A percentile compares a stretch with the other conserved stretches of the same genome.
These are phyloP conservation scores for Chenopodium berlandieri DNA, from an alignment of 148 eudicot genomes.

Conservation along the genomic window DNA sequence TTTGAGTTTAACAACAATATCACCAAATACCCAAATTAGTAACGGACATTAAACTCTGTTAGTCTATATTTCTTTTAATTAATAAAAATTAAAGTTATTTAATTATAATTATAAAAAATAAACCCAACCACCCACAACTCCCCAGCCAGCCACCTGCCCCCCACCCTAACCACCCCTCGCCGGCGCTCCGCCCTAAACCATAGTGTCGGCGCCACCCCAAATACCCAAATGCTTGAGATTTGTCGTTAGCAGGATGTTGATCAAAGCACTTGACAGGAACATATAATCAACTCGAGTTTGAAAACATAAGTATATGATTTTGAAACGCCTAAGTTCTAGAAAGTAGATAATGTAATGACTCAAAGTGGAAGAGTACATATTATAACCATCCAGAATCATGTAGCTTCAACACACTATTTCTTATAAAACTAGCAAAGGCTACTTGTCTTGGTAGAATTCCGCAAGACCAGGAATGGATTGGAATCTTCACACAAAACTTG, in stretches of 20 bases:
- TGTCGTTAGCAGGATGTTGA: too few species aligned
- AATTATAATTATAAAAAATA: too few species aligned
- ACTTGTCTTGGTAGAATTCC: background rate
- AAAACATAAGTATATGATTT: background rate
- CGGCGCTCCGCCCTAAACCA: too few species aligned
- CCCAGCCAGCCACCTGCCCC: too few species aligned
- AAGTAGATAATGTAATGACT: background rate
- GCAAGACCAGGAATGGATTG: constrained; percentile 6
- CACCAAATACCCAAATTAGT: too few species aligned
- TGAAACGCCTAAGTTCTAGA: background rate
- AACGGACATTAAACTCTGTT: too few species aligned
- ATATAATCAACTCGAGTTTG: background rate
- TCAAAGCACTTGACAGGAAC: background rate
- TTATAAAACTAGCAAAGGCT: background rate
- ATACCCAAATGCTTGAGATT: background rate
- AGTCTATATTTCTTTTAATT: too few species aligned
- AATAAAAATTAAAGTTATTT: too few species aligned
- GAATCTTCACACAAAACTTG: constrained; percentile 8
- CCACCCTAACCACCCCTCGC: too few species aligned
- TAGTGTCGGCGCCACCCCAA: too few species aligned
- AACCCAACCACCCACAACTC: too few species aligned
- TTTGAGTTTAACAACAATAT: too few species aligned
- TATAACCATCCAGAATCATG: background rate
- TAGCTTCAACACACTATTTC: background rate
- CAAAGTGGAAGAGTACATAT: background rate